Percentiles rank a stretch among this genome's conserved stretches.
These are phyloP conservation scores for Solanum peruvianum DNA, from an alignment of 257 asterid genomes.

Conservation along the genomic window DNA sequence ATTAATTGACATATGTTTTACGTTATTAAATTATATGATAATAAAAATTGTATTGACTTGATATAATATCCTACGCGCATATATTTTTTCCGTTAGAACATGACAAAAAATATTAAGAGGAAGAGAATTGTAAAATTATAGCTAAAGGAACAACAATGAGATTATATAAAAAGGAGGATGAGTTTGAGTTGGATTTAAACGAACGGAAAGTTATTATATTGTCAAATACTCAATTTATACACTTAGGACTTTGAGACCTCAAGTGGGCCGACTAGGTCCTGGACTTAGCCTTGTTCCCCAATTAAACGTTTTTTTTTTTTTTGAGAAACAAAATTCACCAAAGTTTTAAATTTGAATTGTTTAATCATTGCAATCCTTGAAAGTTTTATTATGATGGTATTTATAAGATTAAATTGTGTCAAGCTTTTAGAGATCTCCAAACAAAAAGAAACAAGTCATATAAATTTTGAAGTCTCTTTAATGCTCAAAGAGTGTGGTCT, in stretches of 20 bases:
- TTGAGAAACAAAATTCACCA: background rate
- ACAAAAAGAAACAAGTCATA: too few relatives aligned
- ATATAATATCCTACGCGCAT: rapidly evolving
- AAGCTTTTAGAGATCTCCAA: background rate
- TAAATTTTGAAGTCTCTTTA: background rate
- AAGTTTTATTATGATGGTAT: too few relatives aligned
- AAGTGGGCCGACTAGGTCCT: background rate
- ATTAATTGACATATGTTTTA: too few relatives aligned
- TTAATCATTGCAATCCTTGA: background rate
- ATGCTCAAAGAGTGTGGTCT: rapidly evolving
- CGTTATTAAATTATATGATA: too few relatives aligned
- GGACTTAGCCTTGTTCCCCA: background rate
- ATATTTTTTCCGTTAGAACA: too few relatives aligned
- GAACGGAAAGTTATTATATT: background rate
- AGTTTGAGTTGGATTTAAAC: background rate
- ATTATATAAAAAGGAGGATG: background rate
- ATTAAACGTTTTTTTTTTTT: background rate
- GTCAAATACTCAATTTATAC: background rate
- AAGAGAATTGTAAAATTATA: background rate
- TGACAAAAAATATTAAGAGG: too few relatives aligned
- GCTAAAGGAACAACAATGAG: background rate
- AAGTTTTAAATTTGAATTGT: background rate
- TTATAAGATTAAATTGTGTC: background rate
- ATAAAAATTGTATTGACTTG: too few relatives aligned
- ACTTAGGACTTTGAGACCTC: background rate